phyloP scores from a whole-genome alignment of 305 asterid species.

The Fraxinus sp. region DNA sequence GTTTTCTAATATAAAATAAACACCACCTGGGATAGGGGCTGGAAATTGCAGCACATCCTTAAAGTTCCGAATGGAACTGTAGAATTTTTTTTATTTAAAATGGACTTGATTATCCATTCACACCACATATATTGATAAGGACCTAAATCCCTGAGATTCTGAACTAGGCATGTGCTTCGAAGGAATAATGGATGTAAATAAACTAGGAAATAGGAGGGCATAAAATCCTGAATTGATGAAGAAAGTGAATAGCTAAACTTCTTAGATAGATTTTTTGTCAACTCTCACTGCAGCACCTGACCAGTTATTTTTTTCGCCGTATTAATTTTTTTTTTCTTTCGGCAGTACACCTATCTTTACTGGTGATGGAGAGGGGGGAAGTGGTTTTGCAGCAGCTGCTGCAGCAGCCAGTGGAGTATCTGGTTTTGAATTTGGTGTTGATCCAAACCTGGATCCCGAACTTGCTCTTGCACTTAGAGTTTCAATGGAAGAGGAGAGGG shows the following conservation, averaged over 20 bases:
- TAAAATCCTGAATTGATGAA: neutral
- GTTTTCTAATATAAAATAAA: neutral
- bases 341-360: constrained; percentile 91
- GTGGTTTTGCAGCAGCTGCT: constrained; percentile 82
- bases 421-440: constrained; percentile 95
- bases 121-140: neutral
- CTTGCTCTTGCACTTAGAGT: constrained; percentile 99
- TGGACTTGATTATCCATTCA: neutral
- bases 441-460: constrained; percentile 98
- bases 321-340: neutral
- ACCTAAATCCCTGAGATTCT: neutral
- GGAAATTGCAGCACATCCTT: neutral
- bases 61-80: neutral
- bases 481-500: constrained; percentile 99
- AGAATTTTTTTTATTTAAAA: neutral
- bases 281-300: neutral
- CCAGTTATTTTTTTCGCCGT: neutral
- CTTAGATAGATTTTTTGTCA: neutral
- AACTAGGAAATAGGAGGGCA: neutral
- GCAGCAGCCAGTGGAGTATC: constrained; percentile 73
- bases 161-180: neutral
- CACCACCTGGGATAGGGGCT: neutral
- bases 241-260: neutral
- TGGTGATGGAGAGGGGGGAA: constrained; percentile 95
- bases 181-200: neutral